Conservation (phyloP, 202 grass and related monocot genomes). For the Zoysia matrella region DNA sequence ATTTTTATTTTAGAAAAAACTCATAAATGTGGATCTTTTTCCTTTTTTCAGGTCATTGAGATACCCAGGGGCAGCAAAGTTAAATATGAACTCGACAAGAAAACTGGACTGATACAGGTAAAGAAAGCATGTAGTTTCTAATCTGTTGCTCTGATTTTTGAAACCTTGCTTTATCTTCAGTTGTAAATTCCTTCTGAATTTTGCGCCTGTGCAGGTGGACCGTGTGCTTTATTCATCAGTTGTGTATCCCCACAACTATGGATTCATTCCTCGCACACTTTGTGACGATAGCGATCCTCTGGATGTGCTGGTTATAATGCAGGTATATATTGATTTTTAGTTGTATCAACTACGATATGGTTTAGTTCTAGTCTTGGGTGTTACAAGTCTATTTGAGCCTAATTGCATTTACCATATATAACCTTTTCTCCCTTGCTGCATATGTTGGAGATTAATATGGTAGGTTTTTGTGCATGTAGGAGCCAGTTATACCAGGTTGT, state of each 20-base stretch:
- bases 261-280: slow-evolving; percentile 94
- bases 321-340: slow-evolving; percentile 53
- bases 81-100: no score
- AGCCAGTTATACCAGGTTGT: slow-evolving; percentile 89
- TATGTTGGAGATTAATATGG: slow-evolving; percentile 1
- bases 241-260: slow-evolving; percentile 98
- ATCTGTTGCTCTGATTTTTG: background rate
- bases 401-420: background rate
- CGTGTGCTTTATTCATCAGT: slow-evolving; percentile 96
- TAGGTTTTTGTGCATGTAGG: slow-evolving; percentile 46
- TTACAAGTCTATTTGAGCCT: background rate
- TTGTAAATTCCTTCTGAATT: slow-evolving; percentile 27
- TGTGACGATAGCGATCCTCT: slow-evolving; percentile 95
- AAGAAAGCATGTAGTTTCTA: background rate
- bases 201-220: slow-evolving; percentile 60
- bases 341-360: background rate
- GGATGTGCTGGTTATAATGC: slow-evolving; percentile 96
- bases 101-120: slow-evolving; percentile 90
- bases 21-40: background rate
- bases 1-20: background rate
- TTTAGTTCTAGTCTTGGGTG: background rate
- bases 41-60: slow-evolving; percentile 77
- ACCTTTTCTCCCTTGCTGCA: background rate
- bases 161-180: background rate
- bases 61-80: slow-evolving; percentile 87